Evolutionary conservation across 306 rosid genomes (phyloP).

Genomic region (Heteromeles arbutifolia): DNA sequence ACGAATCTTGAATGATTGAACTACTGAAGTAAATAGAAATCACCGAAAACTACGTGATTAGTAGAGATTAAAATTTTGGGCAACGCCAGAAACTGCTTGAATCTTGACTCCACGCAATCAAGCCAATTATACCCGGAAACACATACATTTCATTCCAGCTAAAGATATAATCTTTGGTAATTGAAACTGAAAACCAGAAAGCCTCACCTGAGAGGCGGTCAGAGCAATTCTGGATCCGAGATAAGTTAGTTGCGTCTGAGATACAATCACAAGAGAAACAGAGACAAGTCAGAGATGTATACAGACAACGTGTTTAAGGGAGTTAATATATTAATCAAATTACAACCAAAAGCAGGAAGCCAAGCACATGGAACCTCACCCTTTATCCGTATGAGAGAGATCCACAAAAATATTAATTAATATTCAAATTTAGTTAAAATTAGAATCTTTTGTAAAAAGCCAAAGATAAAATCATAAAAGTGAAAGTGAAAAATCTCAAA

Average conservation of each 20-base stretch:
- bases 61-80: neutral
- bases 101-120: neutral
- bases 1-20: neutral
- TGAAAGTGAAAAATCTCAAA: neutral
- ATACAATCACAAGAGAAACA: conserved; percentile 22
- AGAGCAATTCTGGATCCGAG: conserved; percentile 39
- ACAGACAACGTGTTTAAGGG: conserved; percentile 32
- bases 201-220: conserved; percentile 51
- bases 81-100: neutral
- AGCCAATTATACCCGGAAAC: neutral
- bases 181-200: conserved; percentile 11
- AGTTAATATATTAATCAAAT: conserved; percentile 31
- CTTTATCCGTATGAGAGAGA: conserved; percentile 28
- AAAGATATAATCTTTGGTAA: neutral
- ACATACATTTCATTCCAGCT: neutral
- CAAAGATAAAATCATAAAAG: neutral
- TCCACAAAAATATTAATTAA: conserved; percentile 26
- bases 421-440: neutral
- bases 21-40: neutral
- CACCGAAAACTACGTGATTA: neutral
- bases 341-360: conserved; percentile 33
- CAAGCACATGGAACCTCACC: conserved; percentile 48
- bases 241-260: conserved; percentile 42
- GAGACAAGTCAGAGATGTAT: conserved; percentile 20
- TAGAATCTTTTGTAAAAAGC: neutral